Evolutionary conservation across 305 asterid species (phyloP).

Genomic region (Fraxinus velutina): DNA sequence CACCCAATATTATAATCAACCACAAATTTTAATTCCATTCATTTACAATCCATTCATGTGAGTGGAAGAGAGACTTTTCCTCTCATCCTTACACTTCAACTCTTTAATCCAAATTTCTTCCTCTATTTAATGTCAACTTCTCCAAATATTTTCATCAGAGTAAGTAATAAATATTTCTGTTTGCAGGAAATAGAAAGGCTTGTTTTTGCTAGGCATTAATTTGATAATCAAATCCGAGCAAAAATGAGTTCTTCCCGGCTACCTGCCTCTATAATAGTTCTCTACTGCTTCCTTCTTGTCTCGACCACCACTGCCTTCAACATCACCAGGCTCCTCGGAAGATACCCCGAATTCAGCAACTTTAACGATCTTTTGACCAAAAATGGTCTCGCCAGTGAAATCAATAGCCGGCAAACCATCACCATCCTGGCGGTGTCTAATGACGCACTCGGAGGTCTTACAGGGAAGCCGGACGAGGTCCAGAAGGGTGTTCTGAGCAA

Average conservation of each 20-base stretch:
- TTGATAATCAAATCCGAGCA: not conserved
- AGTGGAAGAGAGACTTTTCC: constrained; percentile 29
- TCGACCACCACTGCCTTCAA: constrained; percentile 42
- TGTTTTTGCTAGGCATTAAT: constrained; percentile 11
- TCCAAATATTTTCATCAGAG: not conserved
- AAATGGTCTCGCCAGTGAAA: constrained; percentile 36
- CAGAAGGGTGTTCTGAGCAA: constrained; percentile 41
- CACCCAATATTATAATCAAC: not conserved
- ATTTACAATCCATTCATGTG: constrained; percentile 24
- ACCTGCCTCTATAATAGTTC: constrained; percentile 18
- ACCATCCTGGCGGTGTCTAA: constrained; percentile 57
- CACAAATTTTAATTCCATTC: not conserved
- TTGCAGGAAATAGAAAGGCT: not conserved
- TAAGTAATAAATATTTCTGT: not conserved
- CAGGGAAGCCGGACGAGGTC: constrained; percentile 30
- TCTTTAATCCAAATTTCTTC: not conserved
- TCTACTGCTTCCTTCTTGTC: constrained; percentile 32
- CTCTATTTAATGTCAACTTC: not conserved
- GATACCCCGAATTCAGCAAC: constrained; percentile 42
- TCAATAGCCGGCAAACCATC: constrained; percentile 45
- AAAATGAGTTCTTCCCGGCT: constrained; percentile 33
- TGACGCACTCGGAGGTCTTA: constrained; percentile 30
- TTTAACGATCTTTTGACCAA: constrained; percentile 43
- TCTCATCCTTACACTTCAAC: constrained; percentile 20
- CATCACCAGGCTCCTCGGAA: constrained; percentile 44